Conservation (phyloP, 2,329 filamentous ascomycete genomes). For the Drechslerella dactyloides region DNA sequence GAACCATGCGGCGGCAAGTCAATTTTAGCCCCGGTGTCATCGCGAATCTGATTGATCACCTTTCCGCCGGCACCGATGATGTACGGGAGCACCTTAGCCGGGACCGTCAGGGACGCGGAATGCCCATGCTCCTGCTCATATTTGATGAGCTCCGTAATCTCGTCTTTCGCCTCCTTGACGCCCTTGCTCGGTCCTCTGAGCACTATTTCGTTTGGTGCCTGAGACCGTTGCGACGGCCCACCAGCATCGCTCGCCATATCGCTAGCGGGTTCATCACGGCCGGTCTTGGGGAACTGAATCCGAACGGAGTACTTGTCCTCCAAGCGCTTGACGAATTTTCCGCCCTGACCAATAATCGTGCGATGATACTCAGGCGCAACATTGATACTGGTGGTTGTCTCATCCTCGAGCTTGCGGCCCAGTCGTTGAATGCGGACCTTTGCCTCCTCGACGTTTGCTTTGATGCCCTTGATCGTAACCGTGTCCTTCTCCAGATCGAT, state of each 20-base stretch:
- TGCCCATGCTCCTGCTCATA: constrained; percentile 88
- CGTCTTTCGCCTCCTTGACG: constrained; percentile 87
- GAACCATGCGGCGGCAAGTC: constrained; percentile 71
- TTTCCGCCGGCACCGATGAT: constrained; percentile 89
- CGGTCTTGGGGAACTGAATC: constrained; percentile 87
- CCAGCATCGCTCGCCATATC: constrained; percentile 68
- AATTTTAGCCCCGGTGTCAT: constrained; percentile 83
- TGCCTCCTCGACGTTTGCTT: constrained; percentile 88
- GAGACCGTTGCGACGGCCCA: constrained; percentile 70
- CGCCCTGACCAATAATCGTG: constrained; percentile 88
- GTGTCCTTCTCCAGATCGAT: constrained; percentile 93
- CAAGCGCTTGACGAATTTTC: constrained; percentile 85
- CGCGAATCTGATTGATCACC: constrained; percentile 87
- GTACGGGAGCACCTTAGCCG: constrained; percentile 90
- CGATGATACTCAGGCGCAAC: constrained; percentile 93
- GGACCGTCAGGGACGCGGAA: constrained; percentile 78
- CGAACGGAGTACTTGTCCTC: constrained; percentile 92
- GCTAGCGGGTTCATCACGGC: constrained; percentile 72
- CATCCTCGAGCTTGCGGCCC: constrained; percentile 84
- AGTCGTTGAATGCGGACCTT: constrained; percentile 80
- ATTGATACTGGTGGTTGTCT: constrained; percentile 84
- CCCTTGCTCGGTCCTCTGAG: constrained; percentile 91
- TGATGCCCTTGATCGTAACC: constrained; percentile 92
- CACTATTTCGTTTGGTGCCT: constrained; percentile 85
- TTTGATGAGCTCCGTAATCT: constrained; percentile 85